Base-by-base conservation (phyloP, 768 basidiomycete genomes). In the Naganishia antarctica region DNA sequence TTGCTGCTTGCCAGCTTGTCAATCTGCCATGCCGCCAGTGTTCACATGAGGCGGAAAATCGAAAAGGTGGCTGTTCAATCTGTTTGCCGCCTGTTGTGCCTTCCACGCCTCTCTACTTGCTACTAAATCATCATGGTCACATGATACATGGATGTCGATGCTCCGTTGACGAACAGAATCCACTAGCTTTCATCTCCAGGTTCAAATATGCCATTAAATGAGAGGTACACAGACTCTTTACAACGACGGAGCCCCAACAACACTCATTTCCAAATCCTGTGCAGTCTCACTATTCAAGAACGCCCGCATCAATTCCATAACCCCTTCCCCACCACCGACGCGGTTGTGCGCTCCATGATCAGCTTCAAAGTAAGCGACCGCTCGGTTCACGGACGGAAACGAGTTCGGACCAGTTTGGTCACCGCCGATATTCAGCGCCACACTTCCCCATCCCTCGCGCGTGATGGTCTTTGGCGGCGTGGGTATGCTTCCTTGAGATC, bases 281-380 rank as follows among this genome's bases (percentile, higher is more conserved):
- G n/a, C 41, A 21, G 49, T 57, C 15, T 57, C 53, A 23, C 53
- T 57, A 4, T 57, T 5, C 34, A 57, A 25, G 37, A 57, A 57
- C n/a, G 53, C 53, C n/a, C 31, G 53, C n/a, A 76, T 70, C 21
- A 76, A 53, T 53, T 76, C 72, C 15, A 73, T 59, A 1, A 70
- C 69, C 8, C 75, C 74, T 43, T 76, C 74, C 25, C 68, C 69
- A 65, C 68, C 71, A 8, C 70, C 73, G 3, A 74, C 41, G 40
- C 68, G 53, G 58, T 74, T 72, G 57, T 76, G 75, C 21, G 74
- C 75, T 2, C 75, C 75, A 21, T 57, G 34, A 13, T 67, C 59
- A 0, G 71, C 75, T 49, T 76, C 72, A 66, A 68, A 74, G 64
- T 68, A 74, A 21, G 71, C 34, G 25, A 76, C 69, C 18, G 66